A percentile compares a stretch with the other conserved stretches of the same genome.
Evolutionary conservation across 73 alveolate genomes (phyloP).

Genomic region (Uronychia setigera): DNA sequence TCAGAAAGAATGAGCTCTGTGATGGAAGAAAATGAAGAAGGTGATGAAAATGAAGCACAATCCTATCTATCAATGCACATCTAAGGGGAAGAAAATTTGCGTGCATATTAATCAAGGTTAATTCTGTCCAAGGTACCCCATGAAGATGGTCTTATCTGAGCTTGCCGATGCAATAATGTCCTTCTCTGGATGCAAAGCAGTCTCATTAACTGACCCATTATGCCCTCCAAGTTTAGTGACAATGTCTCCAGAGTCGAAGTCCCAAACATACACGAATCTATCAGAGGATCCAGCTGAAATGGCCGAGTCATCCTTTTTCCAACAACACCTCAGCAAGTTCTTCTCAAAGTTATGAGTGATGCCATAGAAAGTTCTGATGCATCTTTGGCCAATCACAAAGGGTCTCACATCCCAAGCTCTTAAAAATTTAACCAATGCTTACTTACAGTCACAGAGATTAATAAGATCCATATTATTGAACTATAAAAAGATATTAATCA

Average conservation of each 20-base stretch:
- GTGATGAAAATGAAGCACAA: no score
- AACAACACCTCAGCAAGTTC: slow-evolving; percentile 87
- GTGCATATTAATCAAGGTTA: no score
- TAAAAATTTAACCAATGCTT: no score
- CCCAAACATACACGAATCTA: slow-evolving; percentile 94
- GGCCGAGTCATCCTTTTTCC: slow-evolving; percentile 78
- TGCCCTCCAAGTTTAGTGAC: slow-evolving; percentile 92
- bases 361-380: slow-evolving; percentile 80
- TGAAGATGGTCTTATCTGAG: slow-evolving; percentile 86
- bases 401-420: slow-evolving; percentile 69
- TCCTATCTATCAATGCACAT: no score
- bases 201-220: slow-evolving; percentile 92
- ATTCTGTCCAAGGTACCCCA: slow-evolving; percentile 85
- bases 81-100: no score
- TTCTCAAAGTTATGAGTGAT: slow-evolving; percentile 87
- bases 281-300: slow-evolving; percentile 94
- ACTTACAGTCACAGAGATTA: no score
- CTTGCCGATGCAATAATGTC: slow-evolving; percentile 86
- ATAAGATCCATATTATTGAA: no score
- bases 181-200: slow-evolving; percentile 86
- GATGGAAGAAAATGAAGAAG: no score
- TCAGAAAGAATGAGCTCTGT: no score
- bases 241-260: slow-evolving; percentile 76
- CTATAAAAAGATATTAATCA: no score
- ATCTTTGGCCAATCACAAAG: slow-evolving; percentile 60